Evolutionary conservation across 2,329 filamentous ascomycete species (phyloP), one percentile per base, ranked within the genome.

Genomic region (Colletotrichum sp.): DNA sequence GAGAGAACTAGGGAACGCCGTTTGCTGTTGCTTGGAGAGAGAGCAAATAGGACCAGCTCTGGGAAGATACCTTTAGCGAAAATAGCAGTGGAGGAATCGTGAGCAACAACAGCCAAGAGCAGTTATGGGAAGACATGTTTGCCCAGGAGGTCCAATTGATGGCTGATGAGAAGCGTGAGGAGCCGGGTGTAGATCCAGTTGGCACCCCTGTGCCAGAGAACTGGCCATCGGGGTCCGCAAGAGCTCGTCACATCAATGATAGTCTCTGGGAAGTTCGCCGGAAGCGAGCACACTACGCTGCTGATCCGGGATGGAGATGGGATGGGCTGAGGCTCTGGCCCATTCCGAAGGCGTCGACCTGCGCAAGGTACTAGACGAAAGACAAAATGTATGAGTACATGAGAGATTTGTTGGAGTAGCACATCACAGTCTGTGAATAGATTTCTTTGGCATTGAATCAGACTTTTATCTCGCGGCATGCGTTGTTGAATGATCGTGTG

Each of bases 331-430:
- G 43, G n/a, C 43, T 52, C 43, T 52, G 43, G 43, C 43, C 43
- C n/a, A 22, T 22, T 4, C 43, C 43, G 6, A 52, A 52, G 43
- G 43, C 43, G n/a, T 3, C 43, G 2, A 52, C 43, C 58, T 25
- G 9, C 5, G 28, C 22, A 61, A 32, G 22, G 22, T 28, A 58
- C 55, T 30, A 27, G 25, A 28, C 55, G 27, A 22, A 15, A 28
- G 34, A 34, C 12, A 62, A 70, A 62, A 62, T 70, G 56, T 70
- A 70, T 55, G 56, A 70, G 56, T 70, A 70, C 56, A 70, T 70
- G 67, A 70, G 27, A 22, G 27, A 18, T 22, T 52, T 9, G 28
- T 22, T 48, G 55, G 32, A 39, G 61, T 64, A 22, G 48, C n/a
- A 60, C 9, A 39, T 55, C 27, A 28, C 66, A 27, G 34, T 27